Base-by-base conservation (phyloP, 2,329 filamentous ascomycete species). In the Diaporthe destruens region DNA sequence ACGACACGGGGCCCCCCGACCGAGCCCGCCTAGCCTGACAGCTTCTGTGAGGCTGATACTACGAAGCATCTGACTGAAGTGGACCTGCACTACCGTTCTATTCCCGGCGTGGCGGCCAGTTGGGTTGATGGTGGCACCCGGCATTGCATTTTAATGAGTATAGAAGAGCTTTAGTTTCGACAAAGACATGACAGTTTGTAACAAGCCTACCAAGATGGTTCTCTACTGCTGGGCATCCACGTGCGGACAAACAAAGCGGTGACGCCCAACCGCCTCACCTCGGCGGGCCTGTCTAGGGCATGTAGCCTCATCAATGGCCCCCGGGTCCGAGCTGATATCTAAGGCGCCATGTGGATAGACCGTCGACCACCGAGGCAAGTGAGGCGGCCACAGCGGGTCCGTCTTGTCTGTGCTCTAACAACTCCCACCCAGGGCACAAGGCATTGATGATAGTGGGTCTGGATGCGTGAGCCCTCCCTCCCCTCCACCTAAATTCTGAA, bases 71-170 rank as follows among this genome's bases (percentile, higher is more conserved):
- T 51, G 14, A 18, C 39, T 5, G 6, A 18, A 18, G 55, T 14
- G 16, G 54, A 44, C 55, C 29, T 34, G 32, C 53, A 29, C 32
- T 29, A 16, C 25, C 61, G 16, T 32, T 61, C 44, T 51, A 47
- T 32, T 32, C 36, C 49, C 47, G 23, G 42, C 34, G 20, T 70
- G 55, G 47, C 53, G 44, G 67, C 68, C 54, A 59, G 32, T 32
- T 53, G 47, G 61, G 18, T 39, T 42, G 47, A 44, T 23, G n/a
- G 59, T 25, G 65, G 42, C 66, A 54, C 51, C 51, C 29, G 32
- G 36, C 36, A 44, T 39, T 66, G 59, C 53, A 71, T 71, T 57
- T 25, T 71, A 74, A 74, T 74, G 51, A 72, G 49, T 34, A 69
- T 72, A 72, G 66, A 66, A 51, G 36, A 69, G 51, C 42, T 39